Conservation (phyloP, 495 filamentous ascomycete species). For the Cryomyces minteri region DNA sequence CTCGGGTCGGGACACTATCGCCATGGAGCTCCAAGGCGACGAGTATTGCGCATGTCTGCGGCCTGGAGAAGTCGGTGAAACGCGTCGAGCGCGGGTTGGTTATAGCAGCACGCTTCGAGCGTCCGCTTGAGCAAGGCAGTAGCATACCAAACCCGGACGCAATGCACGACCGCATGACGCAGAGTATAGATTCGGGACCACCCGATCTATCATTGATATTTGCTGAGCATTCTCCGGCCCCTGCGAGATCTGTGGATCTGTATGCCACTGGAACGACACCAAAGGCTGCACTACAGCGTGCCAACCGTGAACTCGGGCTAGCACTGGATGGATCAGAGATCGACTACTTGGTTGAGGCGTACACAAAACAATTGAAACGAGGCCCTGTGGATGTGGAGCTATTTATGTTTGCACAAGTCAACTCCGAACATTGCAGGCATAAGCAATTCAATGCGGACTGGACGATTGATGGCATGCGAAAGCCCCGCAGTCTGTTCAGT, state of each 20-base stretch:
- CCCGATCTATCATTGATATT: constrained; percentile 65
- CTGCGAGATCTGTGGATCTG: constrained; percentile 56
- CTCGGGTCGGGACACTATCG: constrained; percentile 68
- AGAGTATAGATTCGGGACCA: constrained; percentile 43
- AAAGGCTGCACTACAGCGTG: constrained; percentile 52
- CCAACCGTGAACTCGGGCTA: constrained; percentile 66
- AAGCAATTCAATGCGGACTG: constrained; percentile 92
- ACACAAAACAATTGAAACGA: constrained; percentile 48
- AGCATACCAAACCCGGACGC: constrained; percentile 45
- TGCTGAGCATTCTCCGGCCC: constrained; percentile 47
- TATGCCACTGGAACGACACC: constrained; percentile 40
- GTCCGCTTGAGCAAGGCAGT: constrained; percentile 23
- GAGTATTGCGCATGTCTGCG: constrained; percentile 84
- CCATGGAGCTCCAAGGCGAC: constrained; percentile 97
- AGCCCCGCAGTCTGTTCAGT: constrained; percentile 62
- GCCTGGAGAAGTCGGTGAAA: constrained; percentile 48
- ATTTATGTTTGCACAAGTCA: constrained; percentile 98
- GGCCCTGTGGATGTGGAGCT: constrained; percentile 82
- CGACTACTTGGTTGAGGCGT: constrained; percentile 79
- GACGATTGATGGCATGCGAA: constrained; percentile 81
- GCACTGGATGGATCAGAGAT: constrained; percentile 80
- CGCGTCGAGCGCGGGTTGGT: constrained; percentile 79
- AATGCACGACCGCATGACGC: constrained; percentile 86
- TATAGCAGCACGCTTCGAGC: constrained; percentile 41
- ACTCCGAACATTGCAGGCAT: constrained; percentile 61